These are phyloP conservation scores for Calonectria hawksworthii DNA, from an alignment of 2,329 filamentous ascomycete species.

Conservation along the genomic window DNA sequence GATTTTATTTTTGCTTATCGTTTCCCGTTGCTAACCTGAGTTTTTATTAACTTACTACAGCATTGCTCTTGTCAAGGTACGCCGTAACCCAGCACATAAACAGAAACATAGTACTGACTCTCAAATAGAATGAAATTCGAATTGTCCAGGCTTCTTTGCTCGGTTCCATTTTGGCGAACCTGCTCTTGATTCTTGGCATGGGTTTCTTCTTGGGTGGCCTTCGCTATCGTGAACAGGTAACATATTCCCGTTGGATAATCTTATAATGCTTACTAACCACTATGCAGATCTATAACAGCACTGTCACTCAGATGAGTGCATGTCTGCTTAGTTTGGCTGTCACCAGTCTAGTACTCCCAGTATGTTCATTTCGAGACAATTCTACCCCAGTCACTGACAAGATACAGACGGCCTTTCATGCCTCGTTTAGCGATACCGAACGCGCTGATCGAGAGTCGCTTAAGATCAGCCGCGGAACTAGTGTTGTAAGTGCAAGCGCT, in stretches of 20 bases:
- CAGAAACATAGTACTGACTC: neutral
- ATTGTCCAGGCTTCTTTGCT: slow-evolving; percentile 93
- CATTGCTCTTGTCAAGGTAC: slow-evolving; percentile 79
- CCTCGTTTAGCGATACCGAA: slow-evolving; percentile 77
- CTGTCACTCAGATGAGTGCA: slow-evolving; percentile 95
- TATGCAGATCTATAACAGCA: slow-evolving; percentile 87
- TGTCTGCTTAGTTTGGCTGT: slow-evolving; percentile 92
- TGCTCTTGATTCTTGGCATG: slow-evolving; percentile 93
- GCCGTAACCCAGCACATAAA: neutral
- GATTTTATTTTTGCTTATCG: slow-evolving; percentile 28
- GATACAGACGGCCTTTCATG: slow-evolving; percentile 86
- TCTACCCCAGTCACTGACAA: slow-evolving; percentile 37
- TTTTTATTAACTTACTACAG: slow-evolving; percentile 57
- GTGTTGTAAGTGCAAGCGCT: slow-evolving; percentile 72
- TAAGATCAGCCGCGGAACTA: slow-evolving; percentile 90
- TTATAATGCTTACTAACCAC: neutral
- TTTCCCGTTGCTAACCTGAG: slow-evolving; percentile 32
- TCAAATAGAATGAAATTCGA: slow-evolving; percentile 78
- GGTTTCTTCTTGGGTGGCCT: slow-evolving; percentile 89
- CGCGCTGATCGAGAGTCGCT: slow-evolving; percentile 80
- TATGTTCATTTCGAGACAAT: slow-evolving; percentile 56
- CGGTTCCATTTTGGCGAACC: slow-evolving; percentile 89
- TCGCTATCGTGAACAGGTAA: slow-evolving; percentile 86
- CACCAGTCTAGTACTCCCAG: slow-evolving; percentile 87
- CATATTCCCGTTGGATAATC: neutral